Percentiles rank a stretch among this genome's conserved stretches.
These are phyloP conservation scores for Borovskyia barvae DNA, from an alignment of 208 protist genomes.

Conservation along the genomic window DNA sequence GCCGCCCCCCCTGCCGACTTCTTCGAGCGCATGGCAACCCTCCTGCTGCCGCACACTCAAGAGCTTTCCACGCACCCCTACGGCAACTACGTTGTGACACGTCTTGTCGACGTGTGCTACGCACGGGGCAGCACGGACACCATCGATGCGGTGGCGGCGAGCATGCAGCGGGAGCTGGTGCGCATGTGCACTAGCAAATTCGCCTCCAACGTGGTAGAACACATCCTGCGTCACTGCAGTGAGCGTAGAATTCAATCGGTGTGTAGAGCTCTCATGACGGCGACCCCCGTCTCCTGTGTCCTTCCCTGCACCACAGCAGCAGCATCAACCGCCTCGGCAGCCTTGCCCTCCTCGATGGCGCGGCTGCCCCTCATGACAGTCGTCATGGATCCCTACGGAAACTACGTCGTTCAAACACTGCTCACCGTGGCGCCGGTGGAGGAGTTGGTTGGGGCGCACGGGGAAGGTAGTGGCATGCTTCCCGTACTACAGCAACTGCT, in stretches of 20 bases:
- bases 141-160: slow-evolving; percentile 41
- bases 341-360: slow-evolving; percentile 9
- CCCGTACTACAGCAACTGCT: slow-evolving; percentile 34
- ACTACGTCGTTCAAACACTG: slow-evolving; percentile 97
- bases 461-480: slow-evolving; percentile 31
- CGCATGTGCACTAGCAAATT: slow-evolving; percentile 94
- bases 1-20: slow-evolving; percentile 16
- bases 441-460: slow-evolving; percentile 30
- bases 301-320: neutral
- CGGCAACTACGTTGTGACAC: slow-evolving; percentile 97
- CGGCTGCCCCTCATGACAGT: slow-evolving; percentile 57
- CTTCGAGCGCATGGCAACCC: slow-evolving; percentile 39
- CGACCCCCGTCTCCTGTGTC: neutral
- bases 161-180: slow-evolving; percentile 31
- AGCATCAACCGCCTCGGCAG: neutral
- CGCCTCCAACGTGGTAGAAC: slow-evolving; percentile 96
- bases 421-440: slow-evolving; percentile 76
- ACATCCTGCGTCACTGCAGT: slow-evolving; percentile 80
- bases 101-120: slow-evolving; percentile 78
- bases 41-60: slow-evolving; percentile 61
- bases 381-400: slow-evolving; percentile 93
- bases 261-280: slow-evolving; percentile 43
- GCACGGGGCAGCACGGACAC: slow-evolving; percentile 37
- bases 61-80: slow-evolving; percentile 89
- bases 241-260: slow-evolving; percentile 38